A percentile compares a stretch with the other conserved stretches of the same genome.
Conservation (phyloP, 2,329 filamentous ascomycete genomes). For the Curvularia lunata region DNA sequence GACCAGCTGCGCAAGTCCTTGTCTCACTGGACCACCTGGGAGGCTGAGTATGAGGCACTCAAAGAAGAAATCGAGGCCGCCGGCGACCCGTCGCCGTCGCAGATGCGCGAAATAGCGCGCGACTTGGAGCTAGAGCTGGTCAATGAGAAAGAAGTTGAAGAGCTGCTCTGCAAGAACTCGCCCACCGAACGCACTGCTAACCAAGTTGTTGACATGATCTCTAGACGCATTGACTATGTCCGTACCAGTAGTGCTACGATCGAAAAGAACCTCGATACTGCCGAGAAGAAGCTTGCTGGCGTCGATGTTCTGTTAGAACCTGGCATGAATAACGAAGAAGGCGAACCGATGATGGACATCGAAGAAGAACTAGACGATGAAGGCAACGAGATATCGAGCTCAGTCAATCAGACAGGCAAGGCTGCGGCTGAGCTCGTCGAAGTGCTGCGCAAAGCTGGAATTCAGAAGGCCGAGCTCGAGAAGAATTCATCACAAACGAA, state of each 20-base stretch:
- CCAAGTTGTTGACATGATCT: constrained; percentile 72
- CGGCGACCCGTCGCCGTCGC: constrained; percentile 29
- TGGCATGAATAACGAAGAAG: constrained; percentile 69
- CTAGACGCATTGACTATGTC: constrained; percentile 86
- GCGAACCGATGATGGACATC: constrained; percentile 85
- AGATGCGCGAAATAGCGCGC: constrained; percentile 57
- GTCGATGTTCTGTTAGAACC: constrained; percentile 62
- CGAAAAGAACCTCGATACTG: constrained; percentile 72
- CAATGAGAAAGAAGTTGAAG: constrained; percentile 64
- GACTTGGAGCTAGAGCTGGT: constrained; percentile 70
- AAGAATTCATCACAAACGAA: constrained; percentile 15
- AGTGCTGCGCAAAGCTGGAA: constrained; percentile 76
- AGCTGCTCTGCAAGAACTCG: constrained; percentile 58
- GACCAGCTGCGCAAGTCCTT: constrained; percentile 75
- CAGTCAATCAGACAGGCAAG: constrained; percentile 64
- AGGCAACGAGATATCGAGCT: constrained; percentile 74
- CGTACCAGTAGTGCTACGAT: constrained; percentile 78
- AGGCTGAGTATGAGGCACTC: constrained; percentile 87
- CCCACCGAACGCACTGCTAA: constrained; percentile 58
- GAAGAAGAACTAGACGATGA: constrained; percentile 90
- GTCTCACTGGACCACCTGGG: constrained; percentile 88
- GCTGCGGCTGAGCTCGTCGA: constrained; percentile 72
- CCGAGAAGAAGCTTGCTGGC: constrained; percentile 72
- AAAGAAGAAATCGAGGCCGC: constrained; percentile 75
- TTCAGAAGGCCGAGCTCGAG: constrained; percentile 51